Percentiles rank a stretch among this genome's conserved stretches.
These are phyloP conservation scores for Lindgomyces ingoldianus DNA, from an alignment of 495 filamentous ascomycete genomes.

Conservation along the genomic window DNA sequence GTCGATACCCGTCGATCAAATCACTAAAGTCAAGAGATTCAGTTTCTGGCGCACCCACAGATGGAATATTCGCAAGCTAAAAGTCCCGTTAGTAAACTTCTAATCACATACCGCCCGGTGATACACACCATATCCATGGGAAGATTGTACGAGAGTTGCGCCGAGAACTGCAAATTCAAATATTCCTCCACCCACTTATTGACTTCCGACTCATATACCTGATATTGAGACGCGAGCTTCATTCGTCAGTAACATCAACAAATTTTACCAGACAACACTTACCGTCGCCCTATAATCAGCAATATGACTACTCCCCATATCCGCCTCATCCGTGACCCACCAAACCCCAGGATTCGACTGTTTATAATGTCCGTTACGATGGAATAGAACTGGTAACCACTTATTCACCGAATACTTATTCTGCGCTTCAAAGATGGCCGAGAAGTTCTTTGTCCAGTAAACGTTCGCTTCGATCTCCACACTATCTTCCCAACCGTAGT, in stretches of 20 bases:
- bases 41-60: conserved; percentile 23
- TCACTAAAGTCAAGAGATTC: conserved; percentile 30
- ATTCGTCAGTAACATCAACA: not conserved
- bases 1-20: conserved; percentile 20
- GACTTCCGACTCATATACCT: conserved; percentile 12
- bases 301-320: conserved; percentile 33
- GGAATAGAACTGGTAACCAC: conserved; percentile 31
- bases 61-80: conserved; percentile 21
- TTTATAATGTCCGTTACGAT: conserved; percentile 15
- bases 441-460: conserved; percentile 28
- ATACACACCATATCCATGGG: conserved; percentile 39
- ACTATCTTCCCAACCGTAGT: conserved; percentile 27
- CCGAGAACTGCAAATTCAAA: conserved; percentile 36
- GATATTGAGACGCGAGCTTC: conserved; percentile 19
- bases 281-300: conserved; percentile 36
- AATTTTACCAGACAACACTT: not conserved
- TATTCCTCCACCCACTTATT: conserved; percentile 31
- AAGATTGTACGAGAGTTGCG: conserved; percentile 41
- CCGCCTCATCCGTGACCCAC: conserved; percentile 35
- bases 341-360: conserved; percentile 12
- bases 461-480: conserved; percentile 24
- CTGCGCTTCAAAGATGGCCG: conserved; percentile 29
- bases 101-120: not conserved
- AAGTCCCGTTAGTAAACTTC: not conserved
- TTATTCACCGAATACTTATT: conserved; percentile 32